phyloP scores from a whole-genome alignment of 495 filamentous ascomycete genomes.

The Talaromyces thailandensis region DNA sequence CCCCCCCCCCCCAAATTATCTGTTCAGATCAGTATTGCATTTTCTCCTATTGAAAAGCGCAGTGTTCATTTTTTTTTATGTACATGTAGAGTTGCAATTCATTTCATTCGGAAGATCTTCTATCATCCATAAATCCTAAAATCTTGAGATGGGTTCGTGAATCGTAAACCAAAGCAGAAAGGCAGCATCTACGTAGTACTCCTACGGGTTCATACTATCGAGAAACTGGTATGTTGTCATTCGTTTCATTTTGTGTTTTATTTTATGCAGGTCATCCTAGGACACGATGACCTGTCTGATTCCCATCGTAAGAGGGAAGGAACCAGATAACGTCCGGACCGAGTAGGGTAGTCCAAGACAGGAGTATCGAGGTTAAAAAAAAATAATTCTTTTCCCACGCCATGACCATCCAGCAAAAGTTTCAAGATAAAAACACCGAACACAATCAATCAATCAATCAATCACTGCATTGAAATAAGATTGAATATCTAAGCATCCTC shows the following conservation, averaged over 20 bases:
- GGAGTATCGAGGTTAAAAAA: neutral
- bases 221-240: neutral
- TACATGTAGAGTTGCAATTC: too few species aligned
- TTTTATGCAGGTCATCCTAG: neutral
- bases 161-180: too few species aligned
- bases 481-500: conserved; percentile 38
- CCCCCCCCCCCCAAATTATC: too few species aligned
- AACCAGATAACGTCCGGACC: neutral
- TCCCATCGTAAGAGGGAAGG: neutral
- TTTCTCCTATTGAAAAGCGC: too few species aligned
- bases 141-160: too few species aligned
- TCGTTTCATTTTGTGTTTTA: neutral
- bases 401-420: neutral
- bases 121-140: too few species aligned
- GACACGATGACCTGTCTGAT: neutral
- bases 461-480: too few species aligned
- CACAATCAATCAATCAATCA: neutral
- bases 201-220: neutral
- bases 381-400: neutral
- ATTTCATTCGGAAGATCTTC: too few species aligned
- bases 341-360: neutral
- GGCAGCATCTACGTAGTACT: too few species aligned
- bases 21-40: neutral
- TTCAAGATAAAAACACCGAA: conserved; percentile 9
- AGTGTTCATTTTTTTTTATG: too few species aligned